phyloP scores from a whole-genome alignment of 177 flowering plant species.

The Vitis hybrid region DNA sequence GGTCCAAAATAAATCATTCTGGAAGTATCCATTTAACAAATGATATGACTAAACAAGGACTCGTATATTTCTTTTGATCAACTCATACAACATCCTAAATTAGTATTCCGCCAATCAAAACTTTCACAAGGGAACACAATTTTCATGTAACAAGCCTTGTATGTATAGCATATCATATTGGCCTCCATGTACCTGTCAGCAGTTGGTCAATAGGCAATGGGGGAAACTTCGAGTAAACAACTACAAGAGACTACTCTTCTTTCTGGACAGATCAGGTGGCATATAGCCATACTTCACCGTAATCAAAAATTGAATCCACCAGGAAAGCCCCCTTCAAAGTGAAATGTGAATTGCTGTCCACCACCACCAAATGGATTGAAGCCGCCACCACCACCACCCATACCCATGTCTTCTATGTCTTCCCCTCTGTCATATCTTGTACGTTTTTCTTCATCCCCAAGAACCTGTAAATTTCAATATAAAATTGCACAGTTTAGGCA shows the following conservation, averaged over 20 bases:
- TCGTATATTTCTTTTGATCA: slow-evolving; percentile 4
- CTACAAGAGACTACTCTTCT: background rate
- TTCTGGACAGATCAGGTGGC: background rate
- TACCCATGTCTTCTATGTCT: slow-evolving; percentile 76
- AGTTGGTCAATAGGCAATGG: slow-evolving; percentile 14
- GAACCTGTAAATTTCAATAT: slow-evolving; percentile 47
- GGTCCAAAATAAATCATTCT: background rate
- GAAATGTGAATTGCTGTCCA: slow-evolving; percentile 77
- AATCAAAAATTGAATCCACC: slow-evolving; percentile 57
- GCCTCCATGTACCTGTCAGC: slow-evolving; percentile 15
- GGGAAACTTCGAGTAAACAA: background rate
- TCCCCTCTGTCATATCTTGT: slow-evolving; percentile 88
- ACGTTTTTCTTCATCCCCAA: slow-evolving; percentile 89
- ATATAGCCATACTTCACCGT: background rate
- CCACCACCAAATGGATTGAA: slow-evolving; percentile 89
- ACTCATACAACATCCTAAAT: slow-evolving; percentile 7
- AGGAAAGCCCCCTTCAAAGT: slow-evolving; percentile 89
- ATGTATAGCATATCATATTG: slow-evolving; percentile 8
- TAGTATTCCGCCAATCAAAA: slow-evolving; percentile 4
- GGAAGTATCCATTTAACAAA: background rate
- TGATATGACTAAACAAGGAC: background rate
- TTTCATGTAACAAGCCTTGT: slow-evolving; percentile 5
- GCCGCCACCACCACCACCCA: slow-evolving; percentile 73
- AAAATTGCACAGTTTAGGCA: background rate
- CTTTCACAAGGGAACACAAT: background rate